Conservation (phyloP, 176 grass and related monocot species). For the Oryza meridionalis region DNA sequence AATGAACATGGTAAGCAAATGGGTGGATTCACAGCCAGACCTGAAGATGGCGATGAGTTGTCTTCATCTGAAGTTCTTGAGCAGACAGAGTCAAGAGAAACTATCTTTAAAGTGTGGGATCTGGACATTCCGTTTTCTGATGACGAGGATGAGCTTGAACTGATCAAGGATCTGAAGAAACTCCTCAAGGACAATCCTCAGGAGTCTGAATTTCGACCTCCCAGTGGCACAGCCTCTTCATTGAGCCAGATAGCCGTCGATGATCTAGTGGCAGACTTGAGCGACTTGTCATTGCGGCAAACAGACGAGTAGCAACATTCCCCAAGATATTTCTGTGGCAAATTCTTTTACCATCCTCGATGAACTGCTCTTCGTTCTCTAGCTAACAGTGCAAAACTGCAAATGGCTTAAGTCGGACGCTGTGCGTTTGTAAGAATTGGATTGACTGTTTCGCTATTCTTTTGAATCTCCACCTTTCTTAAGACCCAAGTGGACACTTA, state of each 20-base stretch:
- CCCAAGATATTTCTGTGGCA: not conserved
- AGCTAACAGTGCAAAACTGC: not conserved
- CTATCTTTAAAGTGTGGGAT: constrained; percentile 90
- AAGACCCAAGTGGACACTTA: not conserved
- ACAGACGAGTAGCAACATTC: constrained; percentile 33
- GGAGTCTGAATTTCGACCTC: constrained; percentile 20
- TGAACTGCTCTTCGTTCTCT: not conserved
- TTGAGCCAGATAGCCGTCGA: constrained; percentile 51
- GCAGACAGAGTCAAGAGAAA: constrained; percentile 47
- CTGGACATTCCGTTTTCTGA: constrained; percentile 39
- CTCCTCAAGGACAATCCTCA: constrained; percentile 37
- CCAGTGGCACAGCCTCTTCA: constrained; percentile 17
- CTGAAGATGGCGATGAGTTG: constrained; percentile 25
- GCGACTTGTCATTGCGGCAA: constrained; percentile 61
- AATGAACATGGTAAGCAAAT: constrained; percentile 40
- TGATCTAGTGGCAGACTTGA: constrained; percentile 59
- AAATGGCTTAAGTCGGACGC: not conserved
- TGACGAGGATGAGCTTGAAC: constrained; percentile 66
- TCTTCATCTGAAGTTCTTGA: constrained; percentile 25
- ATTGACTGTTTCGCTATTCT: not conserved
- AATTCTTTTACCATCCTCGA: not conserved
- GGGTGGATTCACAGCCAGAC: constrained; percentile 24
- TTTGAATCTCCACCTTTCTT: not conserved
- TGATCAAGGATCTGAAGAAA: constrained; percentile 70
- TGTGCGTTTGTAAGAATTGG: constrained; percentile 20